These are phyloP conservation scores for Dictyostelium intermedium DNA, from an alignment of 78 protist genomes.

Conservation along the genomic window DNA sequence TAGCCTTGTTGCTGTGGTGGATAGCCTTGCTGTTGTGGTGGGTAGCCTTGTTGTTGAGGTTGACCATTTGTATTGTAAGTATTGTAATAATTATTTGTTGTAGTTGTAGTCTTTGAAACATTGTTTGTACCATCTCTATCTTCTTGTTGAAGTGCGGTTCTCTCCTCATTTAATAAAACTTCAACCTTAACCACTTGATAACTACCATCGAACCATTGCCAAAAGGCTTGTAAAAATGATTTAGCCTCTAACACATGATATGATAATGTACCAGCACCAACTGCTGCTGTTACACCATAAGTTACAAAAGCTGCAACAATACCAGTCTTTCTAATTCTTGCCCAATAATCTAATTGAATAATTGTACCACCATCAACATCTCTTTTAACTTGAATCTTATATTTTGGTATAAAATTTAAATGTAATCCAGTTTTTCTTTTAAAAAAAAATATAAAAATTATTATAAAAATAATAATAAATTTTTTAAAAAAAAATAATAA, in stretches of 20 bases:
- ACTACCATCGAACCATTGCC: conserved; percentile 77
- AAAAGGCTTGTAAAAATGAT: conserved; percentile 30
- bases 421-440: conserved; percentile 74
- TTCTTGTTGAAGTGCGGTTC: conserved; percentile 6
- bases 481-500: no score
- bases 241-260: conserved; percentile 51
- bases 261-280: conserved; percentile 67
- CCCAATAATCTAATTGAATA: conserved; percentile 71
- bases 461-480: no score
- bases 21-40: not conserved
- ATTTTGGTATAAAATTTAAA: conserved; percentile 71
- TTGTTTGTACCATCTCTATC: not conserved
- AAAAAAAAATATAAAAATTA: not conserved
- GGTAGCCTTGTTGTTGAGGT: not conserved
- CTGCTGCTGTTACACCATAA: conserved; percentile 75
- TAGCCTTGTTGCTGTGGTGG: not conserved
- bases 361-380: conserved; percentile 74
- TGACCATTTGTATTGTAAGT: not conserved
- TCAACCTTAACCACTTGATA: conserved; percentile 75
- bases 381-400: conserved; percentile 48
- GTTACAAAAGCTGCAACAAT: conserved; percentile 71
- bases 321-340: conserved; percentile 76
- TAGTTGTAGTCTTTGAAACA: not conserved
- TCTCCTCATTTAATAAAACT: conserved; percentile 51
- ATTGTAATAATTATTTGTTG: conserved; percentile 23